phyloP scores from a whole-genome alignment of 1,284 basidiomycete species.

The Rhodotorula sp. region DNA sequence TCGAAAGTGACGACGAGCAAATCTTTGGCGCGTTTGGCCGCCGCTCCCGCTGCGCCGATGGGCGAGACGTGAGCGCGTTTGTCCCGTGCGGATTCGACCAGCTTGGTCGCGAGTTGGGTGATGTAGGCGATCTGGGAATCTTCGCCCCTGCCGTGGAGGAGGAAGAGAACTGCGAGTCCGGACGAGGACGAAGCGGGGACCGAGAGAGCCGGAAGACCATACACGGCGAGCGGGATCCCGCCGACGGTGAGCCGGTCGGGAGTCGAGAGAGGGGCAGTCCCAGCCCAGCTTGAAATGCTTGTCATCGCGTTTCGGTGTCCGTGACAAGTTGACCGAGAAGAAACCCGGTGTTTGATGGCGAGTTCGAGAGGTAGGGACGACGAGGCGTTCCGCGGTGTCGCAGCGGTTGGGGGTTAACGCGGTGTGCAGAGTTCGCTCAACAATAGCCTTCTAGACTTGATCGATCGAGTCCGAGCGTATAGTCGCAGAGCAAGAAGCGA shows the following conservation, averaged over 20 bases:
- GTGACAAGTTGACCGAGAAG: too few relatives aligned
- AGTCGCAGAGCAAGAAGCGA: too few relatives aligned
- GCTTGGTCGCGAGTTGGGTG: conserved; percentile 1
- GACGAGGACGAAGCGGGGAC: neutral
- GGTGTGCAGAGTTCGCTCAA: too few relatives aligned
- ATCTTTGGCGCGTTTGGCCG: conserved; percentile 39
- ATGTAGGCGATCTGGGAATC: conserved; percentile 2
- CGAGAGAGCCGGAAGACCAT: conserved; percentile 18
- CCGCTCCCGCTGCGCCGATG: neutral
- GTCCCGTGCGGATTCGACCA: neutral
- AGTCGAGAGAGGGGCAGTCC: neutral
- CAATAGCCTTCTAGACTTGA: too few relatives aligned
- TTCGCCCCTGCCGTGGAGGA: conserved; percentile 33
- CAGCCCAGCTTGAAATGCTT: neutral
- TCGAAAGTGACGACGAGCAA: conserved; percentile 50
- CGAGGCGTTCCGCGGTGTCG: too few relatives aligned
- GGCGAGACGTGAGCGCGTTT: neutral
- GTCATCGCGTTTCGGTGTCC: neutral
- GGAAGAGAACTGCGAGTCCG: conserved; percentile 29
- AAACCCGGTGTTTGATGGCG: too few relatives aligned
- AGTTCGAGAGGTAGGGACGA: too few relatives aligned
- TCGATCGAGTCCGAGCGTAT: too few relatives aligned
- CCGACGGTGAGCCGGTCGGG: conserved; percentile 8
- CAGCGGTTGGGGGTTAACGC: too few relatives aligned
- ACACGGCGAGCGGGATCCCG: conserved; percentile 25